Evolutionary conservation across 75 land plant genomes (phyloP).

Genomic region (Ceratopteris richardii): DNA sequence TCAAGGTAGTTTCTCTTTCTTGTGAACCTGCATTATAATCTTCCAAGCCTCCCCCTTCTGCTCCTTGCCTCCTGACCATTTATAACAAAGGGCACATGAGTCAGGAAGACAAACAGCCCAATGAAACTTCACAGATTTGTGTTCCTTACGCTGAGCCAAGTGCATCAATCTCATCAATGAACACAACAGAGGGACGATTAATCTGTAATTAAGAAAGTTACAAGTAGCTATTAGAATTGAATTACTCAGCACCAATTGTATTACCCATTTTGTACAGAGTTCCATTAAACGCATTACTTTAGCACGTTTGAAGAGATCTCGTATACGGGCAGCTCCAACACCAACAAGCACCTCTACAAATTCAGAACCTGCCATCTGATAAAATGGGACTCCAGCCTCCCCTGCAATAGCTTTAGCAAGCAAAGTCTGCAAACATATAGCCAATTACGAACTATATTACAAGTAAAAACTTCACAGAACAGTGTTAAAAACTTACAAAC

Average conservation of each 20-base stretch:
- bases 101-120: no score
- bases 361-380: conserved; percentile 98
- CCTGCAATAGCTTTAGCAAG: conserved; percentile 97
- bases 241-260: no score
- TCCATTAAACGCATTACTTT: conserved; percentile 35
- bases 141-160: conserved; percentile 62
- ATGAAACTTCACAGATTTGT: no score
- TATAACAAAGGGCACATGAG: no score
- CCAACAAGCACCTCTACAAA: conserved; percentile 95
- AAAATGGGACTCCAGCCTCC: conserved; percentile 97
- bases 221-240: no score
- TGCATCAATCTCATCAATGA: conserved; percentile 98
- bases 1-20: conserved; percentile 92
- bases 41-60: conserved; percentile 37
- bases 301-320: conserved; percentile 91
- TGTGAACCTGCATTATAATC: conserved; percentile 76
- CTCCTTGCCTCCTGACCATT: conserved; percentile 75
- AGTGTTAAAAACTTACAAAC: conserved; percentile 20
- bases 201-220: conserved; percentile 36
- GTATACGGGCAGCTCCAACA: conserved; percentile 93
- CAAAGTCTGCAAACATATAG: conserved; percentile 45
- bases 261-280: no score
- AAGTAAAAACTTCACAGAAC: no score
- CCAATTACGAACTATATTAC: neutral
- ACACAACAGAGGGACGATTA: conserved; percentile 88